These are phyloP conservation scores for Polygonum maritimum DNA, from an alignment of 148 eudicot genomes.

Conservation along the genomic window DNA sequence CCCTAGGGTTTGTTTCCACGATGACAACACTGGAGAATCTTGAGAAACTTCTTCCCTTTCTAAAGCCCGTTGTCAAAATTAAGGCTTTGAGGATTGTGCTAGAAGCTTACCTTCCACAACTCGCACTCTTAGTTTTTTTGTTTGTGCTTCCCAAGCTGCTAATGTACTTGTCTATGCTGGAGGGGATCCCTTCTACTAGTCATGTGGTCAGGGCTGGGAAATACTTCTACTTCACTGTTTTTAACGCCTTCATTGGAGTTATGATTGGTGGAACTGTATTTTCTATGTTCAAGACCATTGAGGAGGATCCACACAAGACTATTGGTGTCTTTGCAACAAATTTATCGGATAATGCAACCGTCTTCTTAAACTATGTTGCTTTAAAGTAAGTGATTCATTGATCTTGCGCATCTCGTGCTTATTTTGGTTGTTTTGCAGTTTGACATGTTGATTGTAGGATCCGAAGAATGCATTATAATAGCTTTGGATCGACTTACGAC, in stretches of 20 bases:
- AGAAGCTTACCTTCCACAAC: constrained; percentile 80
- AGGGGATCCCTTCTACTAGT: constrained; percentile 74
- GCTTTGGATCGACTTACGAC: too few species aligned
- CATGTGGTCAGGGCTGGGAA: constrained; percentile 85
- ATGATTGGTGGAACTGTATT: constrained; percentile 60
- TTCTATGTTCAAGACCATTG: constrained; percentile 27
- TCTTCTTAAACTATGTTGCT: constrained; percentile 89
- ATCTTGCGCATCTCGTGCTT: background rate
- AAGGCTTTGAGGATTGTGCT: constrained; percentile 36
- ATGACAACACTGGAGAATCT: constrained; percentile 59
- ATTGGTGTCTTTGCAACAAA: constrained; percentile 29
- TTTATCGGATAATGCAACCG: constrained; percentile 68
- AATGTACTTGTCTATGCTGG: constrained; percentile 61
- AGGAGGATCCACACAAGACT: constrained; percentile 24
- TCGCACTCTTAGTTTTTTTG: constrained; percentile 58
- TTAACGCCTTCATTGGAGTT: constrained; percentile 82
- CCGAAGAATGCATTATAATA: too few species aligned
- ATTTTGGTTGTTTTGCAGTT: too few species aligned
- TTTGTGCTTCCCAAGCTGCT: constrained; percentile 73
- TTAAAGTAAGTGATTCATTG: constrained; percentile 61
- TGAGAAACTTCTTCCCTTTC: constrained; percentile 53
- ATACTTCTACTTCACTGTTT: constrained; percentile 65
- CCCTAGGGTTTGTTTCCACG: constrained; percentile 60
- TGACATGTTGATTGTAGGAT: too few species aligned
- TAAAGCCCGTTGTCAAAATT: constrained; percentile 39